Evolutionary conservation across 768 basidiomycete species (phyloP).

Genomic region (Suillus alpinus): DNA sequence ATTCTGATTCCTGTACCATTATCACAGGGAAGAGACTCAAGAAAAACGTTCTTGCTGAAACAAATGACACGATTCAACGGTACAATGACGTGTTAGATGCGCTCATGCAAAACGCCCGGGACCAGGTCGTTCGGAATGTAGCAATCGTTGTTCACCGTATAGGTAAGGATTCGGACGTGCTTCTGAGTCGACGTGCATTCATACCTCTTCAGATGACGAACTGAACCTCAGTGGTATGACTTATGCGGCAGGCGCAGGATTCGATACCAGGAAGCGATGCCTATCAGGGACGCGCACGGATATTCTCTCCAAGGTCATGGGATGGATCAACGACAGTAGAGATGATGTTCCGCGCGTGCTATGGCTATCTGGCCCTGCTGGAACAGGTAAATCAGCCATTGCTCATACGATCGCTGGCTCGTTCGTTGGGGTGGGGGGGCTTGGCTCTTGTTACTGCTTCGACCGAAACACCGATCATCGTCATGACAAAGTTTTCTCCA

Average conservation of each 20-base stretch:
- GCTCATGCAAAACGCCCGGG: constrained; percentile 4
- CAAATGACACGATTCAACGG: not conserved
- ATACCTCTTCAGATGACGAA: not conserved
- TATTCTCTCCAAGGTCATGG: constrained; percentile 23
- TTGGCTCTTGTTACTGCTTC: constrained; percentile 23
- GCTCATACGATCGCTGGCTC: constrained; percentile 9
- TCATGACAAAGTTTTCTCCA: constrained; percentile 16
- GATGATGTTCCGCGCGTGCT: constrained; percentile 10
- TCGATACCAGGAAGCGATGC: constrained; percentile 13
- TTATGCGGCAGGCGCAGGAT: constrained; percentile 5
- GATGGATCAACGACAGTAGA: constrained; percentile 19
- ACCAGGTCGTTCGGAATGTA: not conserved
- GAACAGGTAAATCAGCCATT: constrained; percentile 25
- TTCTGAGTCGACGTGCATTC: not conserved
- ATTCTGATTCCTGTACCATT: not conserved
- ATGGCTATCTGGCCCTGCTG: constrained; percentile 25
- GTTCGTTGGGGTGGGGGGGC: constrained; percentile 9
- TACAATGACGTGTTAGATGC: constrained; percentile 1
- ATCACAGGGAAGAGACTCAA: not conserved
- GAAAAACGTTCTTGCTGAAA: not conserved
- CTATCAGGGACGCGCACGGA: constrained; percentile 20
- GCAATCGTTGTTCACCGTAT: not conserved
- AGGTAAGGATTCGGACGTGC: not conserved
- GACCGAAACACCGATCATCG: constrained; percentile 10
- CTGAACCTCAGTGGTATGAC: not conserved